Evolutionary conservation across 345 rosid species (phyloP).

Genomic region (Boechera stricta): DNA sequence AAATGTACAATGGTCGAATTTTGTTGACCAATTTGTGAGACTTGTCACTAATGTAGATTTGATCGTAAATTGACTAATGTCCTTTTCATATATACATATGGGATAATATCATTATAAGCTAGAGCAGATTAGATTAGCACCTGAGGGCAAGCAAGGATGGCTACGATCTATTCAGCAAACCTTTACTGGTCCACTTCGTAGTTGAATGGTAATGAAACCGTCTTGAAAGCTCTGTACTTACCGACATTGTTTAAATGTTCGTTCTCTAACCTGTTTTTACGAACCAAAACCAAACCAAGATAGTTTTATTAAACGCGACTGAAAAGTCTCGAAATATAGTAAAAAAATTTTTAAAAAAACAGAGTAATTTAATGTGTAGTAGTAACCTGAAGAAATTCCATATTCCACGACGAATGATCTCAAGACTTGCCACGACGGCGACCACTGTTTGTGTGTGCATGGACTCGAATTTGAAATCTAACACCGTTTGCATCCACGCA

Average conservation of each 20-base stretch:
- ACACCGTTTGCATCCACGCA: slow-evolving; percentile 71
- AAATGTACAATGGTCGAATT: background rate
- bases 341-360: too few species aligned
- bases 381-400: slow-evolving; percentile 85
- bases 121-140: background rate
- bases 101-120: background rate
- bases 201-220: slow-evolving; percentile 68
- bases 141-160: background rate
- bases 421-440: slow-evolving; percentile 66
- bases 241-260: slow-evolving; percentile 72
- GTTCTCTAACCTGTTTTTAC: slow-evolving; percentile 56
- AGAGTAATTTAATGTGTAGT: background rate
- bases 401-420: slow-evolving; percentile 77
- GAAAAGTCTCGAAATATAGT: background rate
- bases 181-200: slow-evolving; percentile 49
- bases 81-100: background rate
- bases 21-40: slow-evolving; percentile 30
- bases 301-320: background rate
- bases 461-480: slow-evolving; percentile 52
- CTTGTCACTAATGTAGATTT: background rate
- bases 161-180: background rate
- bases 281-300: slow-evolving; percentile 22
- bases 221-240: slow-evolving; percentile 62
- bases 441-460: slow-evolving; percentile 54
- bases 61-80: slow-evolving; percentile 17